Conservation (phyloP, 257 asterid species). For the Hygrophila difformis region DNA sequence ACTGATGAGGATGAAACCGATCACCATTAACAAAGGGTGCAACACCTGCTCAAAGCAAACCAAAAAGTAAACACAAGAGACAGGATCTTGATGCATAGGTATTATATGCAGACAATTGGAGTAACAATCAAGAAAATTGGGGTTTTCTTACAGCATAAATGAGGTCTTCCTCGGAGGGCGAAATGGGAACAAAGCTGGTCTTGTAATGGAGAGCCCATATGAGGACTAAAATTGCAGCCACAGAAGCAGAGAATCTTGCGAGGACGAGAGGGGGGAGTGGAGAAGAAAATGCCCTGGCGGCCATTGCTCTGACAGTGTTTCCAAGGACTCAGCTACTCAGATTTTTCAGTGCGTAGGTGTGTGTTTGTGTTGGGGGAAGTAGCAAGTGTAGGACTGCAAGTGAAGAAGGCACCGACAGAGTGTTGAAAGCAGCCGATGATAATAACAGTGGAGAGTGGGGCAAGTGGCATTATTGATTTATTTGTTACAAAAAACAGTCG, state of each 20-base stretch:
- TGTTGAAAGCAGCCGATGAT: no score
- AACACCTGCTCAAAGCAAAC: constrained; percentile 39
- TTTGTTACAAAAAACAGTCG: no score
- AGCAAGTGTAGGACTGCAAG: no score
- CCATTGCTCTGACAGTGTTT: no score
- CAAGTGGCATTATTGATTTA: no score
- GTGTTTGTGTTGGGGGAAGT: no score
- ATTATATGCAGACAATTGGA: constrained; percentile 9
- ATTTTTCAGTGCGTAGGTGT: no score
- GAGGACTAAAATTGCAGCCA: constrained; percentile 62
- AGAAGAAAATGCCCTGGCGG: no score
- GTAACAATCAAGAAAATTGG: neutral
- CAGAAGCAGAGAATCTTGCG: constrained; percentile 58
- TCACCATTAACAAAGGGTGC: constrained; percentile 88
- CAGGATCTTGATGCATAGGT: no score
- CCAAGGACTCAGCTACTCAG: no score
- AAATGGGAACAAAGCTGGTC: constrained; percentile 56
- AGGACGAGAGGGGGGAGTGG: constrained; percentile 26
- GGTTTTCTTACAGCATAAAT: constrained; percentile 44
- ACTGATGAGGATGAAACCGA: constrained; percentile 77
- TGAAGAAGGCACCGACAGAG: no score
- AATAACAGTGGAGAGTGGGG: no score
- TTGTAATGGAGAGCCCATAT: constrained; percentile 64
- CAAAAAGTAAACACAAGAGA: neutral
- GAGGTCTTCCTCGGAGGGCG: constrained; percentile 47